phyloP scores from a whole-genome alignment of 1,284 basidiomycete species.

The Pholiota adiposa region DNA sequence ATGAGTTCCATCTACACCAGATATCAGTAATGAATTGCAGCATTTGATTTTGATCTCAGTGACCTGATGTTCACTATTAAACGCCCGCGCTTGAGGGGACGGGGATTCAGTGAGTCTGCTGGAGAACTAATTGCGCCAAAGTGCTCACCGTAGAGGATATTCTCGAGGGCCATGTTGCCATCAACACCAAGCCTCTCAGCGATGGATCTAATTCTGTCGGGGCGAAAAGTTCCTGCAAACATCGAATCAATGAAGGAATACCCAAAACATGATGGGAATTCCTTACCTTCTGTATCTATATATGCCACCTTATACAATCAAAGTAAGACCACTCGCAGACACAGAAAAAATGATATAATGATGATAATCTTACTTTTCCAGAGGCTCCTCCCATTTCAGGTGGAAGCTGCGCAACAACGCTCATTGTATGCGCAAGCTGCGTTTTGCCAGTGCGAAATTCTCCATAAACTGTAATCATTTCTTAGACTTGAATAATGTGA shows the following conservation, averaged over 20 bases:
- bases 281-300: conserved; percentile 85
- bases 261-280: background rate
- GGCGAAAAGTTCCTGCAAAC: conserved; percentile 82
- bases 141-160: conserved; percentile 75
- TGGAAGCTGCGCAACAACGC: conserved; percentile 87
- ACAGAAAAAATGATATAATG: conserved; percentile 6
- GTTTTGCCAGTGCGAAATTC: conserved; percentile 89
- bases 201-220: conserved; percentile 87
- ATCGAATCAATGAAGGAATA: background rate
- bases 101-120: background rate
- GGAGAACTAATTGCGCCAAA: conserved; percentile 1
- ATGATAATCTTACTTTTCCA: conserved; percentile 65
- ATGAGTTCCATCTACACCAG: conserved; percentile 80
- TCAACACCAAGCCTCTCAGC: conserved; percentile 92
- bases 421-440: conserved; percentile 91
- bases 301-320: conserved; percentile 72
- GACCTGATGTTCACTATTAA: conserved; percentile 89
- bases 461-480: conserved; percentile 63
- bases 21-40: background rate
- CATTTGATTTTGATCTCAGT: conserved; percentile 1
- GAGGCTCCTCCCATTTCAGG: conserved; percentile 87
- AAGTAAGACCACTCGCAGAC: conserved; percentile 3
- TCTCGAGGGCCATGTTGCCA: conserved; percentile 84
- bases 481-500: background rate
- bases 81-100: conserved; percentile 63